These are phyloP conservation scores for Syzygium syzygioides DNA, from an alignment of 441 rosid genomes.

Conservation along the genomic window DNA sequence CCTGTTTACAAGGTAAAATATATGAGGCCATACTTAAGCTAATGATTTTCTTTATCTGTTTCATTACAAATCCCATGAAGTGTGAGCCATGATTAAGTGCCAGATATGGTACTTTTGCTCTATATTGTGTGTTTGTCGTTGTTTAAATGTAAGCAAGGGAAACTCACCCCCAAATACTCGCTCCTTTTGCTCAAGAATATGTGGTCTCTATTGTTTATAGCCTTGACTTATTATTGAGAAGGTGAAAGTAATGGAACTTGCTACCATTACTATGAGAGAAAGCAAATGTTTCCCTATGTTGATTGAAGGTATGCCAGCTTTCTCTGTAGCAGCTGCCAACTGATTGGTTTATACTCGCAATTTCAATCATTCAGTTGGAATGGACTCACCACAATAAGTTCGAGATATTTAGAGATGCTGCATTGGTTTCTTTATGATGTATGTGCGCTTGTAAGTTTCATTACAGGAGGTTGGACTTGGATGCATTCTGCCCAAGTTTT, in stretches of 20 bases:
- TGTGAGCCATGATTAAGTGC: background rate
- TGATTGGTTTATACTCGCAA: background rate
- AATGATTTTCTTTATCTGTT: background rate
- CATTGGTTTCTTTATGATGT: background rate
- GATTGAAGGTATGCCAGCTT: background rate
- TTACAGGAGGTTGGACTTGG: background rate
- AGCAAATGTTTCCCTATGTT: background rate
- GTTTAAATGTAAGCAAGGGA: background rate
- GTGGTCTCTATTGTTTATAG: background rate
- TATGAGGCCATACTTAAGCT: background rate
- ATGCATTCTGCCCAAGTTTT: background rate
- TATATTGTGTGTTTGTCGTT: background rate
- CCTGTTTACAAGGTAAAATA: conserved; percentile 9
- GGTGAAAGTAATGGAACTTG: background rate
- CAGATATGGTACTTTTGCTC: background rate
- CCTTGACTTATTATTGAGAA: background rate
- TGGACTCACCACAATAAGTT: background rate
- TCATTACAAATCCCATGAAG: background rate
- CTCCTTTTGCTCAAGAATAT: background rate
- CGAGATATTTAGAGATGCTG: background rate
- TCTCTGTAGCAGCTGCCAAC: background rate
- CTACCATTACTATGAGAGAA: background rate
- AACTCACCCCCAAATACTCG: background rate
- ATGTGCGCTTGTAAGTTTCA: background rate
- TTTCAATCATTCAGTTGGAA: background rate